These are phyloP conservation scores for Hypoxylon sp. DNA, from an alignment of 2,329 filamentous ascomycete genomes.

Conservation along the genomic window DNA sequence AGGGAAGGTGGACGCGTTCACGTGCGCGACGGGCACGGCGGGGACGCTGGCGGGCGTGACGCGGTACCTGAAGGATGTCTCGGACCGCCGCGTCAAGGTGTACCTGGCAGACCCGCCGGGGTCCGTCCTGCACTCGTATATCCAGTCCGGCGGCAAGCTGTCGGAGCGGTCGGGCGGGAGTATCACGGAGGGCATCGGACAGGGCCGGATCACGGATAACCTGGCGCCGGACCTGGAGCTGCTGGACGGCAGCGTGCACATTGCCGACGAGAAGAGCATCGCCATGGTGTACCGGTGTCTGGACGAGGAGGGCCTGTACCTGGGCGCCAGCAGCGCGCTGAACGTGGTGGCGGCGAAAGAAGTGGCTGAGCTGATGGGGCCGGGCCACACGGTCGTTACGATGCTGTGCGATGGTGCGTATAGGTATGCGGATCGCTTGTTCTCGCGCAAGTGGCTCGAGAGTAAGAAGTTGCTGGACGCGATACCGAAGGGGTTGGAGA, in stretches of 20 bases:
- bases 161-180: constrained; percentile 84
- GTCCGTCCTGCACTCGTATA: constrained; percentile 91
- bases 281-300: constrained; percentile 98
- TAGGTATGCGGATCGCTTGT: constrained; percentile 91
- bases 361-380: constrained; percentile 89
- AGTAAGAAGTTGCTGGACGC: constrained; percentile 85
- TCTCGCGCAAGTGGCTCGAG: constrained; percentile 90
- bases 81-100: constrained; percentile 81
- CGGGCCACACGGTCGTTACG: constrained; percentile 91
- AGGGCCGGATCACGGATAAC: constrained; percentile 97
- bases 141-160: constrained; percentile 84
- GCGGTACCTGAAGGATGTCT: constrained; percentile 86
- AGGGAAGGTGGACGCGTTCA: constrained; percentile 92
- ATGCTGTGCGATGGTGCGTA: constrained; percentile 97
- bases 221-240: constrained; percentile 84
- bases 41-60: constrained; percentile 92
- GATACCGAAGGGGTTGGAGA: constrained; percentile 86
- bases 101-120: constrained; percentile 96
- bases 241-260: constrained; percentile 84
- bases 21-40: constrained; percentile 91
- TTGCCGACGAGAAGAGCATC: constrained; percentile 93
- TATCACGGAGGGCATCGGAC: constrained; percentile 98
- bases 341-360: constrained; percentile 97
- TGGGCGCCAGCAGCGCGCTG: constrained; percentile 91
- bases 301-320: constrained; percentile 94